Percentiles rank a stretch among this genome's conserved stretches.
phyloP scores from a whole-genome alignment of 2,329 filamentous ascomycete genomes.

The Metarhizium robertsii region DNA sequence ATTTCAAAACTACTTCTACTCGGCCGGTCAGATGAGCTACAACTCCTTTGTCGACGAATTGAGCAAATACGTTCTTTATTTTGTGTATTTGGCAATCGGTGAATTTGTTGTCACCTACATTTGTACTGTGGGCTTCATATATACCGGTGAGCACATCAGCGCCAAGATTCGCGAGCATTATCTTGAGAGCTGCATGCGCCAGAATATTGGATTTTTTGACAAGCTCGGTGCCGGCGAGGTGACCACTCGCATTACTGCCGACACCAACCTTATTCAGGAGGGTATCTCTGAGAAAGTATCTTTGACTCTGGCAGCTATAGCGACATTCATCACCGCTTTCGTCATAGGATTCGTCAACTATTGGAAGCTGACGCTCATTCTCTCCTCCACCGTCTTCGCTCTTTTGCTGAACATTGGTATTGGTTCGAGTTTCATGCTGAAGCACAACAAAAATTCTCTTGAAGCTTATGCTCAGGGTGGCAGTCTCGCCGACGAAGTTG shows the following conservation, averaged over 20 bases:
- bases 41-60: slow-evolving; percentile 52
- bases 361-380: slow-evolving; percentile 88
- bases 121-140: slow-evolving; percentile 82
- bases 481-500: slow-evolving; percentile 84
- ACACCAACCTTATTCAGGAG: slow-evolving; percentile 89
- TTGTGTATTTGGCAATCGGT: slow-evolving; percentile 74
- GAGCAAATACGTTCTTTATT: slow-evolving; percentile 63
- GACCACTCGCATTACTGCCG: slow-evolving; percentile 86
- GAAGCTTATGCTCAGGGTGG: slow-evolving; percentile 76
- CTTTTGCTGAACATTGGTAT: slow-evolving; percentile 69
- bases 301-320: slow-evolving; percentile 63
- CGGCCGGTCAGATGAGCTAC: slow-evolving; percentile 32
- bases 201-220: slow-evolving; percentile 91
- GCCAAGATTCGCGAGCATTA: slow-evolving; percentile 76
- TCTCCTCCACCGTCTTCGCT: slow-evolving; percentile 71
- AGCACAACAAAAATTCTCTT: slow-evolving; percentile 69
- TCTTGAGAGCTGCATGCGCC: slow-evolving; percentile 70
- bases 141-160: slow-evolving; percentile 70
- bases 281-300: slow-evolving; percentile 87
- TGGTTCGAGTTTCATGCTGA: slow-evolving; percentile 66
- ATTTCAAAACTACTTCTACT: slow-evolving; percentile 56
- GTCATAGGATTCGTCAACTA: slow-evolving; percentile 84
- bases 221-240: slow-evolving; percentile 89
- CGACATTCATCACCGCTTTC: slow-evolving; percentile 82
- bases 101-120: slow-evolving; percentile 74